Evolutionary conservation across 805 yeast genomes (phyloP), one percentile per base, ranked within the genome.

Genomic region (Saccharomyces cerevisiae): DNA sequence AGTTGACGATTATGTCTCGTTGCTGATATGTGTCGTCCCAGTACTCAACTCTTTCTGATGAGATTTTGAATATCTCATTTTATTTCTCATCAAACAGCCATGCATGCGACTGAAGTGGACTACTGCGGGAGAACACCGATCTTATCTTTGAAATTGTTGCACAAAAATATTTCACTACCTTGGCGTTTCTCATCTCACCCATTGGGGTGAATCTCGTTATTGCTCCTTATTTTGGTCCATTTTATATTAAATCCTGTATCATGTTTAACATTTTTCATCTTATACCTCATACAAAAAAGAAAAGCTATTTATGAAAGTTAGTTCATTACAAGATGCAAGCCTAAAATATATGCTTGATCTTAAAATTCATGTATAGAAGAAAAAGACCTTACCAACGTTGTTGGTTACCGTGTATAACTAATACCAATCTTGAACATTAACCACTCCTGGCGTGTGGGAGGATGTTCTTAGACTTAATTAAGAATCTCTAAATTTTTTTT

Each of bases 291-390:
- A 17, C 8, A 9, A 17, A 17, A 17, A 36, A 36, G 17, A 17
- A 17, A 9, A 8, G 13, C 27, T 36, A 3, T 17, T 10, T 32
- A 36, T 36, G 43, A 36, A 36, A 36, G 13, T 36, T n/a, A 17
- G 22, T 36, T 6, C 24, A 36, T 36, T 36, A 17, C 11, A 6
- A n/a, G 43, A 36, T 50, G 47, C 11, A 46, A 22, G 29, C 24
- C 17, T 21, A 53, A 50, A 48, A 10, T 24, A 21, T 46, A 47
- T 24, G 22, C 53, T 53, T 51, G 13, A 50, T 48, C 17, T 43
- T 32, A 26, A 49, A 50, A 30, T 41, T 53, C 14, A n/a, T 17
- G 32, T 11, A 21, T 22, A 46, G 47, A n/a, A 41, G 41, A 30
- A 27, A 43, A 43, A 43, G 41, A 28, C 41, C 21, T 17, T 48